These are phyloP conservation scores for Thinopyrum elongatum DNA, from an alignment of 176 grass and related monocot genomes.

Conservation along the genomic window DNA sequence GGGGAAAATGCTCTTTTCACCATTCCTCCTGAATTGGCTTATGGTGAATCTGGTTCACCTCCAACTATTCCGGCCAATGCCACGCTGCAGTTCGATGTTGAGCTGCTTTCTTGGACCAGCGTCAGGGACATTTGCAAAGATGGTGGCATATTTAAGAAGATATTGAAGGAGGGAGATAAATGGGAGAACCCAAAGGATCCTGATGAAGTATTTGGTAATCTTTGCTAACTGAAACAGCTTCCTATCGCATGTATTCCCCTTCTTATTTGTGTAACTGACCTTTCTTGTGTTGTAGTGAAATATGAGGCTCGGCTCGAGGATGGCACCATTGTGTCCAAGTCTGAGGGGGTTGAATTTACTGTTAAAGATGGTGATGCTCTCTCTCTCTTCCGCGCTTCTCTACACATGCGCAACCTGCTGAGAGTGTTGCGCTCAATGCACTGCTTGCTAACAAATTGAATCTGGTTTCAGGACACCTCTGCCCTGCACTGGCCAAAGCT, in stretches of 20 bases:
- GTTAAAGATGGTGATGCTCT: constrained; percentile 80
- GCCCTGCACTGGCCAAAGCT: constrained; percentile 71
- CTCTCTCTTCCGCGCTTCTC: background rate
- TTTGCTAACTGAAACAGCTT: background rate
- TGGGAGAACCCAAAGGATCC: constrained; percentile 97
- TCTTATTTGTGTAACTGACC: background rate
- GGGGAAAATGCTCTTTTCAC: constrained; percentile 96
- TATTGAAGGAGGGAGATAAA: constrained; percentile 82
- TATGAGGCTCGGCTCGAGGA: constrained; percentile 81
- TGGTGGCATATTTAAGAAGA: constrained; percentile 88
- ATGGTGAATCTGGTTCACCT: constrained; percentile 86
- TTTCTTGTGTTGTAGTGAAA: constrained; percentile 51
- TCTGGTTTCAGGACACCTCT: constrained; percentile 62
- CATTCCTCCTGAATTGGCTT: constrained; percentile 88
- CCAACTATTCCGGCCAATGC: constrained; percentile 84
- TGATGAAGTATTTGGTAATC: constrained; percentile 91
- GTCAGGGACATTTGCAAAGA: constrained; percentile 95
- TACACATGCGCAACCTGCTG: background rate
- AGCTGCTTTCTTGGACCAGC: constrained; percentile 90
- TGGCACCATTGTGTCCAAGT: constrained; percentile 73
- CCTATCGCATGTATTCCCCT: background rate
- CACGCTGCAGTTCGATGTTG: constrained; percentile 94
- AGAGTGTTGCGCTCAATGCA: background rate
- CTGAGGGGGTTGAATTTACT: constrained; percentile 76
- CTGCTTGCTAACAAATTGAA: constrained; percentile 28